Evolutionary conservation across 495 filamentous ascomycete genomes (phyloP).

Genomic region (Aspergillus ostianus): DNA sequence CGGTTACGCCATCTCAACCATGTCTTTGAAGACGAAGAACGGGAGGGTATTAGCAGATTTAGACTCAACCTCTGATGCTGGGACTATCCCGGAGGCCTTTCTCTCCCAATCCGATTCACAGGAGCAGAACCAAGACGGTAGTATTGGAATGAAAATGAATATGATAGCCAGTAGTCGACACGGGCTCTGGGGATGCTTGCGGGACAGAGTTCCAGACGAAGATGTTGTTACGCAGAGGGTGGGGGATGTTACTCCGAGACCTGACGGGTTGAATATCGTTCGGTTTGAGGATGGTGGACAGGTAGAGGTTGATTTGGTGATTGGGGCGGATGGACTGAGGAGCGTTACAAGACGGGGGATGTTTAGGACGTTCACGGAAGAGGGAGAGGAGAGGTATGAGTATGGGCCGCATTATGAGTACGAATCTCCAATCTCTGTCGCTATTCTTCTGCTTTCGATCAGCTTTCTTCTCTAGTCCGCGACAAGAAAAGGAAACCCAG

Average conservation of each 20-base stretch:
- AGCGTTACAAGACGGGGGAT: constrained; percentile 47
- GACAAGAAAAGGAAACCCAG: background rate
- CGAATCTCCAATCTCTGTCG: too few relatives aligned
- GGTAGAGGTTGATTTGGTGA: constrained; percentile 50
- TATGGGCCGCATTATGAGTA: constrained; percentile 16
- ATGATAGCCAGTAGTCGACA: constrained; percentile 37
- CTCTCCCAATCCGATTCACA: background rate
- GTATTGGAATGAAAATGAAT: constrained; percentile 20
- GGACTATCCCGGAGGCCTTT: background rate
- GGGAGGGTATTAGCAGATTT: constrained; percentile 32
- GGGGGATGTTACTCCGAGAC: constrained; percentile 17
- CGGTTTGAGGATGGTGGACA: constrained; percentile 31
- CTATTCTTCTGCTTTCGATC: background rate
- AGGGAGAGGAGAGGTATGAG: constrained; percentile 42
- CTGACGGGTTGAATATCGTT: constrained; percentile 21
- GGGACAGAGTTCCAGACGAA: constrained; percentile 27
- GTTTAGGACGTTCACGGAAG: constrained; percentile 35
- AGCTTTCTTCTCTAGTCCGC: too few relatives aligned
- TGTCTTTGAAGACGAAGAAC: constrained; percentile 37
- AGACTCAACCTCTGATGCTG: constrained; percentile 12
- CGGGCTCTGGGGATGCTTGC: constrained; percentile 34
- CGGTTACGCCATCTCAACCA: constrained; percentile 38
- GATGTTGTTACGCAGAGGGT: constrained; percentile 33
- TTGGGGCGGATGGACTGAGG: constrained; percentile 62
- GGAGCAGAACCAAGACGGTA: background rate